Evolutionary conservation across 495 filamentous ascomycete genomes (phyloP), one percentile per base, ranked within the genome.

Genomic region (Schizothecium vesticola): DNA sequence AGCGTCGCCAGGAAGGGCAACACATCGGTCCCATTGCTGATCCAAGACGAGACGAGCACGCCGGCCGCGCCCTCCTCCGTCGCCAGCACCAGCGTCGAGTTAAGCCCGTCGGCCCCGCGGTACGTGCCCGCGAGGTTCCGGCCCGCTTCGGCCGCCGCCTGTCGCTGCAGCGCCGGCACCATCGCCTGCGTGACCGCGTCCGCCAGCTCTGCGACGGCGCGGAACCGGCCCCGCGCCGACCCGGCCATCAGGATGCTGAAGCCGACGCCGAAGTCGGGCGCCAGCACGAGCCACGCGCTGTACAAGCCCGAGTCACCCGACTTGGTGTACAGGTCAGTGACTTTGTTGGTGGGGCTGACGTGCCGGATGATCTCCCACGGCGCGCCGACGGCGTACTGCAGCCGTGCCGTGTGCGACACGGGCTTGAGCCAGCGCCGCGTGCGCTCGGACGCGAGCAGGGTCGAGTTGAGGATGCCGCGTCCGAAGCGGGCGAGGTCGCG

Each of bases 401-500:
- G 56, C 12, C 72, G 70, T 0, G 81, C 76, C 10, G 85, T 84
- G 65, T 81, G 77, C 3, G 80, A 66, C 19, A 64, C 43, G 0
- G 84, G 85, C 69, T 85, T 85, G 64, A 87, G 71, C 85, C 84
- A 86, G 58, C 72, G 63, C 56, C 83, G 76, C 3, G 82, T 87
- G 22, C 69, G 56, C 7, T 71, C 70, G 0, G 77, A 64, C 1
- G 79, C 60, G 3, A 86, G 72, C 0, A 86, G 74, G 0, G 76
- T 77, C 23, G 74, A 80, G 67, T 80, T 83, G 19, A 86, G 77
- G 59, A 86, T 81, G 25, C 77, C 79, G 28, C 74, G 77, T n/a
- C 83, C 84, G 2, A 85, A 66, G 25, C 70, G 76, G 21, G 73
- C 73, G 25, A 78, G 65, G 28, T 77, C 77, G 36, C 63, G 65